A percentile compares a stretch with the other conserved stretches of the same genome.
phyloP scores from a whole-genome alignment of 2,329 filamentous ascomycete genomes.

The Pseudogymnoascus sp. region DNA sequence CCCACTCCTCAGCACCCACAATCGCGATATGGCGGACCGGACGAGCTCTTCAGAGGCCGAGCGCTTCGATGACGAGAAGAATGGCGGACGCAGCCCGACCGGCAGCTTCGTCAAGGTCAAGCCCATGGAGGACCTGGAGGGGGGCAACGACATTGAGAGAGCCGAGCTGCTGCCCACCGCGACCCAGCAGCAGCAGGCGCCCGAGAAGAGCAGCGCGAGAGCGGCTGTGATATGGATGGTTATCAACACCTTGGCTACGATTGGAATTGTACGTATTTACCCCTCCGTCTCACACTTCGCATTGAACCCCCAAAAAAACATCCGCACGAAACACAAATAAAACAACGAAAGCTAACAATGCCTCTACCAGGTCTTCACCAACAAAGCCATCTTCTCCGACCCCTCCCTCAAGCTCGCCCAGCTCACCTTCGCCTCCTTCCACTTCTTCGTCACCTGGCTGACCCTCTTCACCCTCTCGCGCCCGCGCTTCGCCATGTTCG shows the following conservation, averaged over 20 bases:
- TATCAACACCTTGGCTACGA: conserved; percentile 53
- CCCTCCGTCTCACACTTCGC: not conserved
- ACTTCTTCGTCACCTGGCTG: conserved; percentile 57
- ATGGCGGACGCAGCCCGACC: conserved; percentile 9
- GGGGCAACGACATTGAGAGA: conserved; percentile 32
- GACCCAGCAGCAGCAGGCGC: conserved; percentile 21
- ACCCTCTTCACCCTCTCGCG: conserved; percentile 55
- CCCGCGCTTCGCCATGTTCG: conserved; percentile 49
- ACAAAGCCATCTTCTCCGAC: conserved; percentile 61
- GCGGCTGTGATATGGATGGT: conserved; percentile 46
- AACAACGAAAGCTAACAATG: not conserved
- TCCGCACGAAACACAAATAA: no score
- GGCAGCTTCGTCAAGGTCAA: conserved; percentile 20
- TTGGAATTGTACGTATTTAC: conserved; percentile 46
- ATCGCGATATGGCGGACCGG: not conserved
- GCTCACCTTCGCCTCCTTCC: conserved; percentile 58
- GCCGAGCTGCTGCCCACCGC: conserved; percentile 30
- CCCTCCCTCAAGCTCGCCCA: conserved; percentile 52
- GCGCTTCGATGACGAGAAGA: conserved; percentile 20
- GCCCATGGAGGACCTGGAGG: conserved; percentile 30
- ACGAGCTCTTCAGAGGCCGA: not conserved
- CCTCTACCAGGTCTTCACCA: conserved; percentile 51
- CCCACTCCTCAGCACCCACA: not conserved
- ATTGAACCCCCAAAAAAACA: no score
- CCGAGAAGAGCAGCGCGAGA: conserved; percentile 27